These are phyloP conservation scores for Penicillium steckii DNA, from an alignment of 495 filamentous ascomycete genomes.

Conservation along the genomic window DNA sequence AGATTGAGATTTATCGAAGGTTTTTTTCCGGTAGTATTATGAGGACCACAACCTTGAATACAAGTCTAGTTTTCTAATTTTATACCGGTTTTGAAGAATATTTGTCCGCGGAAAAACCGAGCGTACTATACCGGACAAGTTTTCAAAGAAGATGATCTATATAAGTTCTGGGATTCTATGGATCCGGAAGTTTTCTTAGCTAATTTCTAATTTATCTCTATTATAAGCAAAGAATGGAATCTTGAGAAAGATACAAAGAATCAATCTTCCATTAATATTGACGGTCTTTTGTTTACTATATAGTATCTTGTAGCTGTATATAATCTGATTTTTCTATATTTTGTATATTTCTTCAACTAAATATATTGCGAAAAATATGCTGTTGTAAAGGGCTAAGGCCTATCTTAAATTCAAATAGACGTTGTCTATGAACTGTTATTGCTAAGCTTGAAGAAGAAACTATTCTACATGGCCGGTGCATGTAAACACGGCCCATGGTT, in stretches of 20 bases:
- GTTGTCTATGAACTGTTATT: too few relatives aligned
- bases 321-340: background rate
- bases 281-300: background rate
- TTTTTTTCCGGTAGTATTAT: background rate
- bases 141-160: background rate
- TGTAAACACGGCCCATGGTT: too few relatives aligned
- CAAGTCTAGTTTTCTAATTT: background rate
- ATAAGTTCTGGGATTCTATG: background rate
- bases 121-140: background rate
- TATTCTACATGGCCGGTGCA: too few relatives aligned
- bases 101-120: background rate
- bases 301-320: background rate
- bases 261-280: background rate
- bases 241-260: background rate
- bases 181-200: background rate
- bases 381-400: too few relatives aligned
- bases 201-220: background rate
- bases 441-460: too few relatives aligned
- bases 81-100: background rate
- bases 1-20: background rate
- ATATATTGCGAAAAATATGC: conserved; percentile 23
- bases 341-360: conserved; percentile 2
- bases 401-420: too few relatives aligned
- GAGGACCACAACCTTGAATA: background rate
- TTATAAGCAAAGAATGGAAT: background rate